phyloP scores from a whole-genome alignment of 2,329 filamentous ascomycete genomes.

The Hymenoscyphus salicellus region DNA sequence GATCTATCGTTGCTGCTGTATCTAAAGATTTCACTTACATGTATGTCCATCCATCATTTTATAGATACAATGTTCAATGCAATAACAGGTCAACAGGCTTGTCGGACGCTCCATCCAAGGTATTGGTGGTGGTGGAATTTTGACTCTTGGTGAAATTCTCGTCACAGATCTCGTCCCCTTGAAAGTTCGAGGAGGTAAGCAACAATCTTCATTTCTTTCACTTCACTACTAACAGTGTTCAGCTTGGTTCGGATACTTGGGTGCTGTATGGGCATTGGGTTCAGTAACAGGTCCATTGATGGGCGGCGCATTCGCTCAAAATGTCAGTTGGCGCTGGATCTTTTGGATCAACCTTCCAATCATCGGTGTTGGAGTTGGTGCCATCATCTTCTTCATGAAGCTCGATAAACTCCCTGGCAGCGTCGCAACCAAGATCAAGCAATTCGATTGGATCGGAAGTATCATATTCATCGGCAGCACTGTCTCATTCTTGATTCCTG shows the following conservation, averaged over 20 bases:
- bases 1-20: conserved; percentile 39
- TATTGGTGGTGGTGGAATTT: conserved; percentile 50
- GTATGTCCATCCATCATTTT: conserved; percentile 21
- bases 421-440: conserved; percentile 37
- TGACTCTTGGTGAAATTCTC: conserved; percentile 46
- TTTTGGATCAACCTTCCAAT: conserved; percentile 49
- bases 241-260: conserved; percentile 38
- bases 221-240: not conserved
- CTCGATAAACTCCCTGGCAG: conserved; percentile 27
- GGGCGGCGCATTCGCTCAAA: conserved; percentile 53
- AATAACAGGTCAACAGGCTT: conserved; percentile 29
- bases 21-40: conserved; percentile 39
- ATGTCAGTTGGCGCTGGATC: conserved; percentile 58
- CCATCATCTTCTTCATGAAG: conserved; percentile 32
- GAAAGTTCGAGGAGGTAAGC: conserved; percentile 39
- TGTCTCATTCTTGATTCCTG: conserved; percentile 58
- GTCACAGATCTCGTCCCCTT: conserved; percentile 47
- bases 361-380: conserved; percentile 26
- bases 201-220: conserved; percentile 10
- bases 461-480: conserved; percentile 57
- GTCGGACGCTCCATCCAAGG: conserved; percentile 46
- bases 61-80: not conserved
- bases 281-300: conserved; percentile 51
- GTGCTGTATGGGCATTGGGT: conserved; percentile 52
- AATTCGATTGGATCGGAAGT: conserved; percentile 63